Evolutionary conservation across 495 filamentous ascomycete species (phyloP).

Genomic region (Penicillium arizonense): DNA sequence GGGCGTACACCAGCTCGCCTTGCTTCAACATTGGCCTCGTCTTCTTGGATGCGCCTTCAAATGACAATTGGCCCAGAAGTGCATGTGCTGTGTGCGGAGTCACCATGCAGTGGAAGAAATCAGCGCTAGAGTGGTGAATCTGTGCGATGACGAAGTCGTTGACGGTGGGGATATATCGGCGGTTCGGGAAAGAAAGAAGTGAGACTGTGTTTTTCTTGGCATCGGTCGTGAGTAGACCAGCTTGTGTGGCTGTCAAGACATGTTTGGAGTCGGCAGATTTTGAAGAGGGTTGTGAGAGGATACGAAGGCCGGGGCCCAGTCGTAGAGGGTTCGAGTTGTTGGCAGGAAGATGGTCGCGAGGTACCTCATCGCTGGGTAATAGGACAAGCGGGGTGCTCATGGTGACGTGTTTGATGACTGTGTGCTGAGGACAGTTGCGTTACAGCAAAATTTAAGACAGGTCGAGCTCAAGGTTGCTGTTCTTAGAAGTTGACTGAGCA

Average conservation of each 20-base stretch:
- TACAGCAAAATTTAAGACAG: neutral
- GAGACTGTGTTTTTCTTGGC: slow-evolving; percentile 61
- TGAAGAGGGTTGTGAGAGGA: slow-evolving; percentile 35
- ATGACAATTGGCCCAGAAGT: slow-evolving; percentile 79
- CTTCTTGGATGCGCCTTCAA: slow-evolving; percentile 89
- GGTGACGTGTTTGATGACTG: neutral
- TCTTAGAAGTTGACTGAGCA: neutral
- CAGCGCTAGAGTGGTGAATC: slow-evolving; percentile 68
- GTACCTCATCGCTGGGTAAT: slow-evolving; percentile 78
- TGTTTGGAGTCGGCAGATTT: slow-evolving; percentile 21
- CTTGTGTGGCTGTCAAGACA: slow-evolving; percentile 67
- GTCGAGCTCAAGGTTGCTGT: neutral
- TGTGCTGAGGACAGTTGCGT: neutral
- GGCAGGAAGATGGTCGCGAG: slow-evolving; percentile 56
- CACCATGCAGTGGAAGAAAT: slow-evolving; percentile 72
- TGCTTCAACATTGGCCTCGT: slow-evolving; percentile 73
- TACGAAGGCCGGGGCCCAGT: slow-evolving; percentile 76
- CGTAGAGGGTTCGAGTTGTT: slow-evolving; percentile 67
- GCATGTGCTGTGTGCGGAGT: slow-evolving; percentile 71
- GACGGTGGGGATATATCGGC: slow-evolving; percentile 71
- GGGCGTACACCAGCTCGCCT: slow-evolving; percentile 83
- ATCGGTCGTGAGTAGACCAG: slow-evolving; percentile 78
- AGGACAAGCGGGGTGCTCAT: slow-evolving; percentile 53
- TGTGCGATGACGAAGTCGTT: slow-evolving; percentile 85
- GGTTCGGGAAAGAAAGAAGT: slow-evolving; percentile 36